phyloP scores from a whole-genome alignment of 768 basidiomycete species.

The Cystoderma amianthinum region DNA sequence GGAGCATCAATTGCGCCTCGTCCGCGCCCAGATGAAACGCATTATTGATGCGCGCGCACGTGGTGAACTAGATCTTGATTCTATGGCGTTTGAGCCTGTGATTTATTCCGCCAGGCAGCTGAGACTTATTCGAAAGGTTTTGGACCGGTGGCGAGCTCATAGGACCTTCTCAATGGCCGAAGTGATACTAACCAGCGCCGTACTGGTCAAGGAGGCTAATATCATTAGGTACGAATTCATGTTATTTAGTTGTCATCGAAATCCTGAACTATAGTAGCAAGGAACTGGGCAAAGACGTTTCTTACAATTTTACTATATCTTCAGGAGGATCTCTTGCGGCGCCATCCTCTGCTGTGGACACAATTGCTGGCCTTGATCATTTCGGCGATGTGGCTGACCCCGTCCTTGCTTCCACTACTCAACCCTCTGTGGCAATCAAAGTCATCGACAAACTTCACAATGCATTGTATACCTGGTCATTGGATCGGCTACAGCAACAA shows the following conservation, averaged over 20 bases:
- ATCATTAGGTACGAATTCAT: conserved; percentile 63
- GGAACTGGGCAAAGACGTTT: conserved; percentile 80
- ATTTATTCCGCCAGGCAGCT: conserved; percentile 81
- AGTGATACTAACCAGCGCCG: conserved; percentile 74
- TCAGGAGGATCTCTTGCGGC: conserved; percentile 73
- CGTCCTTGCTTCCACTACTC: conserved; percentile 60
- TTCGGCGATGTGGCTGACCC: conserved; percentile 93
- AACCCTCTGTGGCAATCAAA: conserved; percentile 85
- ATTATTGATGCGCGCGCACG: conserved; percentile 69
- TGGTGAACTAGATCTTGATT: conserved; percentile 65
- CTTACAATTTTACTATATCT: conserved; percentile 91
- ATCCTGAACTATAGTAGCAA: conserved; percentile 38
- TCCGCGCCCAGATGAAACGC: conserved; percentile 78
- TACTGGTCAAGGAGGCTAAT: conserved; percentile 90
- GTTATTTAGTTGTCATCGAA: conserved; percentile 1
- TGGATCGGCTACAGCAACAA: conserved; percentile 83
- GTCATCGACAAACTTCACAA: conserved; percentile 84
- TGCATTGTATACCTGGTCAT: conserved; percentile 88
- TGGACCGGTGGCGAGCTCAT: conserved; percentile 83
- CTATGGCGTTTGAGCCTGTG: conserved; percentile 66
- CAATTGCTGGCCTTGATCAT: conserved; percentile 81
- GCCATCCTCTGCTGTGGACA: conserved; percentile 79
- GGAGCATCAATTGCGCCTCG: conserved; percentile 79
- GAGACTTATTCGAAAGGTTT: conserved; percentile 71
- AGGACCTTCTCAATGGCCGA: conserved; percentile 92